A percentile compares a stretch with the other conserved stretches of the same genome.
Evolutionary conservation across 768 basidiomycete species (phyloP).

Genomic region (Udeniomyces megalosporus): DNA sequence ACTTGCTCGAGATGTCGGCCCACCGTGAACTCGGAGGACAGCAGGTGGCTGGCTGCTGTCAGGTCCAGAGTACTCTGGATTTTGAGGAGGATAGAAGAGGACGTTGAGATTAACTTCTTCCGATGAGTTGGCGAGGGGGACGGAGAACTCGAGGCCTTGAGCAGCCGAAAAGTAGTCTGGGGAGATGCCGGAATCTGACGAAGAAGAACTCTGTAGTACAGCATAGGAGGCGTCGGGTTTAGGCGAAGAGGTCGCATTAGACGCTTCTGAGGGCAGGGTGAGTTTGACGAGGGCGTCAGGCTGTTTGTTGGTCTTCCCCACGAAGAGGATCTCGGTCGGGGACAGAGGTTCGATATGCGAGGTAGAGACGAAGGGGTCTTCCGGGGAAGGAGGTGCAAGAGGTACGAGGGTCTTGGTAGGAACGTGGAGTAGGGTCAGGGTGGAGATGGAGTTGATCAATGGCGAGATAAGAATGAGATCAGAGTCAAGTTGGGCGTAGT

Average conservation of each 20-base stretch:
- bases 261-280: background rate
- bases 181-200: constrained; percentile 9
- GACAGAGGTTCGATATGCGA: constrained; percentile 10
- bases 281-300: background rate
- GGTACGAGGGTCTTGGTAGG: constrained; percentile 12
- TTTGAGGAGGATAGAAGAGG: constrained; percentile 51
- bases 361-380: constrained; percentile 8
- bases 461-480: constrained; percentile 28
- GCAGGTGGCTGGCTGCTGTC: constrained; percentile 49
- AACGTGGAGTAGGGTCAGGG: constrained; percentile 34
- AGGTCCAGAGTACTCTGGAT: constrained; percentile 42
- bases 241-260: constrained; percentile 19
- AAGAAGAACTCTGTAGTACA: constrained; percentile 16
- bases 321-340: background rate
- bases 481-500: constrained; percentile 32
- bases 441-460: constrained; percentile 33
- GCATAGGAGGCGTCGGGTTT: constrained; percentile 10
- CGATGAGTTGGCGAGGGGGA: background rate
- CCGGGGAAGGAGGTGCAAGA: background rate
- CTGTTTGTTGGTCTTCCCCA: background rate
- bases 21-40: constrained; percentile 51
- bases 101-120: constrained; percentile 35
- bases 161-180: background rate
- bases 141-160: constrained; percentile 5
- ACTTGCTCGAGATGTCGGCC: constrained; percentile 21